Percentiles rank a stretch among this genome's conserved stretches.
These are phyloP conservation scores for Asterochloris sp. DNA, from an alignment of 139 green algal species.

Conservation along the genomic window DNA sequence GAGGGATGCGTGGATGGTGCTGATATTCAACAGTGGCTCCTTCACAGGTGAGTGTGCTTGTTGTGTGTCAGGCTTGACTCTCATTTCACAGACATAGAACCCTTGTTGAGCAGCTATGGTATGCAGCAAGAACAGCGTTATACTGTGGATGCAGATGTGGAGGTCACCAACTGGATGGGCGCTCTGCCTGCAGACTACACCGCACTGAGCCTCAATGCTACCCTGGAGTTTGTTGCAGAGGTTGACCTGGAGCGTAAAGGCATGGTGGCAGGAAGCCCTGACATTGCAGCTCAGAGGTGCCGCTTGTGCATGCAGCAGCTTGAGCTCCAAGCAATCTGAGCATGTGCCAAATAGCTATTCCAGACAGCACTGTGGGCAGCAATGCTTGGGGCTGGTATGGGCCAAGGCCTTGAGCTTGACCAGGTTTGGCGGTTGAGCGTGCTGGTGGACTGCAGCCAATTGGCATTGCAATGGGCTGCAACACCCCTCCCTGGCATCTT, in stretches of 20 bases:
- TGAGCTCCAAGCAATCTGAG: too few species aligned
- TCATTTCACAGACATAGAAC: too few species aligned
- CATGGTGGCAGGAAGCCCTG: not conserved
- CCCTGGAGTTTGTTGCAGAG: conserved; percentile 1
- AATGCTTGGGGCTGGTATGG: too few species aligned
- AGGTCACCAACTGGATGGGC: not conserved
- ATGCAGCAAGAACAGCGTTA: not conserved
- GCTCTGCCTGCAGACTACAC: not conserved
- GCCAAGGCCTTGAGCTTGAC: too few species aligned
- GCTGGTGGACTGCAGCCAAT: too few species aligned
- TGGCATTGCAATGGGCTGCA: too few species aligned
- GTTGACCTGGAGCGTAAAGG: not conserved
- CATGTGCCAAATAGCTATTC: too few species aligned
- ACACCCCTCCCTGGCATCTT: too few species aligned
- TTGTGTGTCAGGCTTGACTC: not conserved
- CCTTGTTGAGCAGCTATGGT: not conserved
- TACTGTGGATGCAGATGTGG: not conserved
- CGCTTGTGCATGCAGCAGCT: too few species aligned
- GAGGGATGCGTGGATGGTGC: conserved; percentile 7
- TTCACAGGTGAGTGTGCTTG: conserved; percentile 2
- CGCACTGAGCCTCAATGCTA: conserved; percentile 9
- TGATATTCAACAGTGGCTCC: conserved; percentile 11
- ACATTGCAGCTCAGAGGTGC: too few species aligned
- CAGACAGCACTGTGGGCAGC: too few species aligned
- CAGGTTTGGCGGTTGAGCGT: too few species aligned